A percentile compares a stretch with the other conserved stretches of the same genome.
phyloP scores from a whole-genome alignment of 78 protist species.

The Protostelium mycophagum region DNA sequence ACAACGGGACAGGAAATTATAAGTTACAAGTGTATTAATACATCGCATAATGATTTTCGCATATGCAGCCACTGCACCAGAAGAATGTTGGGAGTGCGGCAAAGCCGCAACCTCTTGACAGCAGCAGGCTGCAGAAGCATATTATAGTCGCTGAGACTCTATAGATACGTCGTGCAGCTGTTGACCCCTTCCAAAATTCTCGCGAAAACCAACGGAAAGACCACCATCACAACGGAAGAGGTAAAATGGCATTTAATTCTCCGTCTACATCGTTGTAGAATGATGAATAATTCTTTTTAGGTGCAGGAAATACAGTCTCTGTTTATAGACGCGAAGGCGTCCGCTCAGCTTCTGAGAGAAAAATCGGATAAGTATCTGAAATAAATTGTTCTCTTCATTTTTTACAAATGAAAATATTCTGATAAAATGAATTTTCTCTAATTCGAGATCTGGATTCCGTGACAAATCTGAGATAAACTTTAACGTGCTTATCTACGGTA shows the following conservation, averaged over 20 bases:
- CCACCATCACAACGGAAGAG: conserved; percentile 58
- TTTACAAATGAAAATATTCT: too few relatives aligned
- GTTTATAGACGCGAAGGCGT: conserved; percentile 95
- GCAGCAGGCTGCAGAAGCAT: too few relatives aligned
- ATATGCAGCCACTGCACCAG: not conserved
- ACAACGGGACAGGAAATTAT: not conserved
- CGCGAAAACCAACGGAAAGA: conserved; percentile 79
- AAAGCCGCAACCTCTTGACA: too few relatives aligned
- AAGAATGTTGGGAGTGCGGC: too few relatives aligned
- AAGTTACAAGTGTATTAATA: not conserved
- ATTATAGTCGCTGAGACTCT: not conserved
- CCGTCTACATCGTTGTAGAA: too few relatives aligned
- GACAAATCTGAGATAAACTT: too few relatives aligned
- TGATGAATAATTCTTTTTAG: too few relatives aligned
- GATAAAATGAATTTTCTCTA: too few relatives aligned
- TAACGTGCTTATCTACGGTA: too few relatives aligned
- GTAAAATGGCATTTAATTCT: too few relatives aligned
- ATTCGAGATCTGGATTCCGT: too few relatives aligned
- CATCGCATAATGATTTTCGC: too few relatives aligned
- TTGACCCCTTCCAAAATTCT: conserved; percentile 94
- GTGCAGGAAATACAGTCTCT: conserved; percentile 79
- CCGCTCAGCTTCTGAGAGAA: conserved; percentile 84
- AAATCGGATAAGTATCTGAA: conserved; percentile 53
- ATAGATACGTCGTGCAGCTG: conserved; percentile 89
- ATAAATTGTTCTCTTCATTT: not conserved